Conservation (phyloP, 2,329 filamentous ascomycete species). For the Paecilomyces niveus region DNA sequence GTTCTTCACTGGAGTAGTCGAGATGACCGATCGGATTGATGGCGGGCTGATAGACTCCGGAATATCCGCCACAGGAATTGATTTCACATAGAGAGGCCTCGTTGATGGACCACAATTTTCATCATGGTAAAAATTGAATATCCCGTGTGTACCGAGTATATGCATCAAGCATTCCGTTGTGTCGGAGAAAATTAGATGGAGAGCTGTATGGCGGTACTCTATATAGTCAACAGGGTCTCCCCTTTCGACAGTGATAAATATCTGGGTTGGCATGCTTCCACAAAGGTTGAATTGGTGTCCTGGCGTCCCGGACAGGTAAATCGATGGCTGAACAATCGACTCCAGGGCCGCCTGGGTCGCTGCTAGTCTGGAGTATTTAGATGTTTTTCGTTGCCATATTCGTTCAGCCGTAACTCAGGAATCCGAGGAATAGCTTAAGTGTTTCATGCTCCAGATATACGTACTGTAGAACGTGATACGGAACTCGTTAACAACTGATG, state of each 20-base stretch:
- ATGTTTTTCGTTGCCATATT: not conserved
- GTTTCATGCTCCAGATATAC: too few species aligned
- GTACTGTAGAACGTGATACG: too few species aligned
- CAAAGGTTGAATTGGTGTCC: not conserved
- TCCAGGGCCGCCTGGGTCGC: not conserved
- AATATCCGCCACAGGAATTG: slow-evolving; percentile 12
- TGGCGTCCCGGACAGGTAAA: not conserved
- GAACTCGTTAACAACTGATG: not conserved
- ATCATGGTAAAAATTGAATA: slow-evolving; percentile 13
- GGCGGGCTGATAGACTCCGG: slow-evolving; percentile 5
- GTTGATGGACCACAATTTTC: slow-evolving; percentile 3
- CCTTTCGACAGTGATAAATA: slow-evolving; percentile 19
- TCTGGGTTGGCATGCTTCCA: slow-evolving; percentile 12
- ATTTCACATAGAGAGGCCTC: slow-evolving; percentile 9
- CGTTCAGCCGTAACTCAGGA: too few species aligned
- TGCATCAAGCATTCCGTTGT: slow-evolving; percentile 15
- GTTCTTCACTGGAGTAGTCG: slow-evolving; percentile 16
- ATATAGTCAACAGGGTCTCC: slow-evolving; percentile 22
- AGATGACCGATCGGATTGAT: slow-evolving; percentile 12
- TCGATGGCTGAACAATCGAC: not conserved
- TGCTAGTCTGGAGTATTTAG: not conserved
- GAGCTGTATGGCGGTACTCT: slow-evolving; percentile 23
- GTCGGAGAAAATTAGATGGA: slow-evolving; percentile 15
- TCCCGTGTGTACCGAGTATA: slow-evolving; percentile 17
- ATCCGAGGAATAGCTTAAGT: too few species aligned